phyloP scores from a whole-genome alignment of 2,329 filamentous ascomycete species.

The Trichoderma koningiopsis region DNA sequence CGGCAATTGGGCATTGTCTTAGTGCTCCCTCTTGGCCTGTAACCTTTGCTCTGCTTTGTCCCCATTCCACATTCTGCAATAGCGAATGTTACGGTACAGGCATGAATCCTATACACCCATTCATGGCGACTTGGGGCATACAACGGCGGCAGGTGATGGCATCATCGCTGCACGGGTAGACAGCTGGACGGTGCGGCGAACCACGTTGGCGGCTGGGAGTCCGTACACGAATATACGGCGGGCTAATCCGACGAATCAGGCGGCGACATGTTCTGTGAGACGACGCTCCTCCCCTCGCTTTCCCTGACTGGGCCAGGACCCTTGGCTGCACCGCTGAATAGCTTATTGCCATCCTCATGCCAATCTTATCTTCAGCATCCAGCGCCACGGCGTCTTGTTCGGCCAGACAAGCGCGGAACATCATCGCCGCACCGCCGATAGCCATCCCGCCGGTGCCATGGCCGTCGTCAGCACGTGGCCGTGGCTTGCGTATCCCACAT shows the following conservation, averaged over 20 bases:
- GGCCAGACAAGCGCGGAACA: constrained; percentile 10
- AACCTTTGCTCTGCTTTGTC: background rate
- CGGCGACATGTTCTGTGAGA: constrained; percentile 26
- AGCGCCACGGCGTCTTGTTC: constrained; percentile 14
- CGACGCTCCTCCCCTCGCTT: constrained; percentile 29
- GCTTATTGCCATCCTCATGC: constrained; percentile 4
- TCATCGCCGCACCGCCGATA: background rate
- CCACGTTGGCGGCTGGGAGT: background rate
- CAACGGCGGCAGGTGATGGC: constrained; percentile 6
- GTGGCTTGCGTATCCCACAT: constrained; percentile 22
- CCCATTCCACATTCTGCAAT: background rate
- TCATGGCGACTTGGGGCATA: background rate
- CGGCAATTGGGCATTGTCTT: background rate
- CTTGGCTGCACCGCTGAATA: background rate
- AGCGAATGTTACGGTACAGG: background rate
- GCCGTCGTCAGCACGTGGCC: constrained; percentile 12
- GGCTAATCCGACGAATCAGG: constrained; percentile 34
- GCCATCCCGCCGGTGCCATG: background rate
- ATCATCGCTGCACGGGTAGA: background rate
- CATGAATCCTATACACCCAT: background rate
- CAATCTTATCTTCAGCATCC: background rate
- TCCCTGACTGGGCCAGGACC: constrained; percentile 3
- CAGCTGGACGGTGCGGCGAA: background rate
- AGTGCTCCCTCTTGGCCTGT: background rate
- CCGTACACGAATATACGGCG: background rate